phyloP scores from a whole-genome alignment of 257 asterid genomes.

The Solanum pinnatisectum region DNA sequence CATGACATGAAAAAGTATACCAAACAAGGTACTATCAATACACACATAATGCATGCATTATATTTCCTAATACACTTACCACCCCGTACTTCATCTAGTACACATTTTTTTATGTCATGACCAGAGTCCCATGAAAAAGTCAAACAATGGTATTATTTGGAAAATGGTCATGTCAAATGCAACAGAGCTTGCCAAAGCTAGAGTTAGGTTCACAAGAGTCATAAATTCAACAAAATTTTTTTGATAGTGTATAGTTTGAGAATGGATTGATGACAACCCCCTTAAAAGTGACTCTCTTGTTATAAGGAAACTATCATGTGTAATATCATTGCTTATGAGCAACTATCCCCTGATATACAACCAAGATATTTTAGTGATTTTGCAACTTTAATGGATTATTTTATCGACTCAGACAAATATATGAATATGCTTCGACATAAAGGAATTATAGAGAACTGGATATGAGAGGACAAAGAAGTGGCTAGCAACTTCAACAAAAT shows the following conservation, averaged over 20 bases:
- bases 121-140: no score
- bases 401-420: background rate
- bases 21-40: no score
- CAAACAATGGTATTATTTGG: no score
- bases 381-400: background rate
- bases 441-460: background rate
- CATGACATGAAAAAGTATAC: no score
- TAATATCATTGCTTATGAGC: constrained; percentile 19
- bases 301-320: background rate
- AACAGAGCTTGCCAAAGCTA: background rate
- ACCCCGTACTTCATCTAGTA: background rate
- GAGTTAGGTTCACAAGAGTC: background rate
- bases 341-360: background rate
- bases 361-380: constrained; percentile 1
- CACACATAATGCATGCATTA: no score
- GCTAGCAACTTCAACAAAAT: constrained; percentile 3
- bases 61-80: no score
- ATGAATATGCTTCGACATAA: background rate
- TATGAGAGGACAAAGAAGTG: constrained; percentile 8
- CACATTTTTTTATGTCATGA: background rate
- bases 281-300: background rate
- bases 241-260: constrained; percentile 1
- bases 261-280: background rate
- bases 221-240: background rate
- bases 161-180: background rate